Evolutionary conservation across 345 rosid genomes (phyloP).

Genomic region (Eucalyptus decipiens): DNA sequence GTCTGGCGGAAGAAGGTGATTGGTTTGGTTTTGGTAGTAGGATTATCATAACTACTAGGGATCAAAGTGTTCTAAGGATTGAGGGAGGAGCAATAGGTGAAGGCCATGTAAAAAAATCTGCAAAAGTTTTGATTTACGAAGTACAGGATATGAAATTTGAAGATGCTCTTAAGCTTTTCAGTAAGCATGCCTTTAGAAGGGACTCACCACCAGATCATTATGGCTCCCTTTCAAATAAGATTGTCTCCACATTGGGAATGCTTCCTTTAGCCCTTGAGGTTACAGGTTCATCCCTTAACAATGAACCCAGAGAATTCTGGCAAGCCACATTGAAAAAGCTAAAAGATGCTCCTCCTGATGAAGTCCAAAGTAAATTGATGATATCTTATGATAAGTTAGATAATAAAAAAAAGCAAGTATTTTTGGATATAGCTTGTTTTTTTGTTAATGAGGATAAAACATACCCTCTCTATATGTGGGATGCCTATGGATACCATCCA

Average conservation of each 20-base stretch:
- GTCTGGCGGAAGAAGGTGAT: accelerated
- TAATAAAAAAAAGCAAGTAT: neutral
- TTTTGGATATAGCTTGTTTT: neutral
- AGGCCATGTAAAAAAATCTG: accelerated
- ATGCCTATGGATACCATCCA: no score
- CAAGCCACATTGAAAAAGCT: neutral
- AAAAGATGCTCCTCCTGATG: neutral
- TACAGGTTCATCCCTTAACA: accelerated
- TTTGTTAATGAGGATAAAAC: no score
- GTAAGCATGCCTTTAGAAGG: neutral
- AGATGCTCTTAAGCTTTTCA: neutral
- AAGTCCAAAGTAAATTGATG: neutral
- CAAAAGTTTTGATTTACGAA: accelerated
- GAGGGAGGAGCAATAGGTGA: accelerated
- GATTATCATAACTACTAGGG: no score
- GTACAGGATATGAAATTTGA: accelerated
- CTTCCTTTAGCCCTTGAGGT: neutral
- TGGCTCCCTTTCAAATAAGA: accelerated
- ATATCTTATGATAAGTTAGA: neutral
- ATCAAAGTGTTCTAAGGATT: neutral
- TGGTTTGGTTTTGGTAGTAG: no score
- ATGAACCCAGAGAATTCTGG: neutral
- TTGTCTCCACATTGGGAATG: neutral
- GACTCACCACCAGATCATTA: neutral
- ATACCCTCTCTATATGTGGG: no score